These are phyloP conservation scores for Candida sanyaensis DNA, from an alignment of 1,139 yeast species.

Conservation along the genomic window DNA sequence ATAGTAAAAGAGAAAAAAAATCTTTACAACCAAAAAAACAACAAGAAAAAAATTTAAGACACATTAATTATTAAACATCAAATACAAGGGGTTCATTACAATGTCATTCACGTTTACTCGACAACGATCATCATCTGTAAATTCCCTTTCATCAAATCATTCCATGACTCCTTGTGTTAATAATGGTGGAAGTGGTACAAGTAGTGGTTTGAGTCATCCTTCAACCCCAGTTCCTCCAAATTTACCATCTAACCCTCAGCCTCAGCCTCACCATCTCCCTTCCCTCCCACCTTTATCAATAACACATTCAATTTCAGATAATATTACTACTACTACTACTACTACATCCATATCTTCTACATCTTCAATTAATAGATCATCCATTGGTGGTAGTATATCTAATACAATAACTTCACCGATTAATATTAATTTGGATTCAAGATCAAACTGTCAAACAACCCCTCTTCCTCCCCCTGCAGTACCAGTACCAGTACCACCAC, in stretches of 20 bases:
- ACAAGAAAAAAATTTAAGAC: background rate
- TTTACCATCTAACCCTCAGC: conserved; percentile 5
- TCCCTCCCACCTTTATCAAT: conserved; percentile 4
- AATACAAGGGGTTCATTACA: background rate
- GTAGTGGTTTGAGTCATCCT: conserved; percentile 1
- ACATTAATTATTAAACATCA: background rate
- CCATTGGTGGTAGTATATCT: background rate
- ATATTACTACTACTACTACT: background rate
- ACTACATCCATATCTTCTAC: background rate
- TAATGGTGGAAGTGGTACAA: conserved; percentile 1
- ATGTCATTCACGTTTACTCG: conserved; percentile 13
- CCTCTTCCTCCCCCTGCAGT: no score
- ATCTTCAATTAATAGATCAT: background rate
- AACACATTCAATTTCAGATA: background rate
- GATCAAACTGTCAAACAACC: no score
- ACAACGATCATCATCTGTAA: conserved; percentile 38
- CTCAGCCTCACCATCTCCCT: conserved; percentile 7
- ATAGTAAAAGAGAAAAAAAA: no score
- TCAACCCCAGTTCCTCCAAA: conserved; percentile 9
- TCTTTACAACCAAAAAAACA: no score
- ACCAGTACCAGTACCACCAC: no score
- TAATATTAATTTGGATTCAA: background rate
- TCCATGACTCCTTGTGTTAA: conserved; percentile 14
- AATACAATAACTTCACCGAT: background rate
- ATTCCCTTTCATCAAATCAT: conserved; percentile 31